Conservation (phyloP, 192 early-diverging fungal genomes). For the Backusella tarrabulga region DNA sequence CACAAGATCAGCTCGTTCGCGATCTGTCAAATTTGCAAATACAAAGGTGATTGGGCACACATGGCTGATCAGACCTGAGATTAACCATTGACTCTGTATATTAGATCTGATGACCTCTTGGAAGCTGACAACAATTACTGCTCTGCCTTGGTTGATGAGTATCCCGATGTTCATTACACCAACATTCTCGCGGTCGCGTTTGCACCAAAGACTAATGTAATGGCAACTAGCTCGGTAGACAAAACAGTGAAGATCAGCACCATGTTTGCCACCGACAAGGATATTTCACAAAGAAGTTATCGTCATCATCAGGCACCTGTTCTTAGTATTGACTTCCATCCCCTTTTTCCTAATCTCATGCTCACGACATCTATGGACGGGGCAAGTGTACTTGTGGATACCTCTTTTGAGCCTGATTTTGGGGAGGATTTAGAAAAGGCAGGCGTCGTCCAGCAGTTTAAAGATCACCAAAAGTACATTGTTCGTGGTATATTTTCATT, state of each 20-base stretch:
- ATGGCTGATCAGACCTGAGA: no score
- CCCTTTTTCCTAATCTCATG: constrained; percentile 44
- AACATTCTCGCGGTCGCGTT: constrained; percentile 57
- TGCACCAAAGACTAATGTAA: constrained; percentile 31
- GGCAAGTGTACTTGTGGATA: constrained; percentile 42
- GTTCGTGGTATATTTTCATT: constrained; percentile 57
- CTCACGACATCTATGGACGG: constrained; percentile 57
- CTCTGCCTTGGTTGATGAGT: constrained; percentile 28
- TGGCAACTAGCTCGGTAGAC: constrained; percentile 59
- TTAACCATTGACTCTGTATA: neutral
- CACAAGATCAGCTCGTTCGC: neutral
- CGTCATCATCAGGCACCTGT: constrained; percentile 58
- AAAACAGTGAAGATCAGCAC: constrained; percentile 56
- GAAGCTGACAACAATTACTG: constrained; percentile 42
- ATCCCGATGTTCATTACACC: constrained; percentile 45
- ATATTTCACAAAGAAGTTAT: constrained; percentile 35
- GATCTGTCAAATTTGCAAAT: neutral
- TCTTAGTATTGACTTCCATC: constrained; percentile 66
- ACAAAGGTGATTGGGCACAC: neutral
- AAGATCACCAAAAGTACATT: constrained; percentile 73
- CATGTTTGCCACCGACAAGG: constrained; percentile 38
- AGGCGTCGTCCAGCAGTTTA: constrained; percentile 52
- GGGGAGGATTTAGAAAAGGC: constrained; percentile 5
- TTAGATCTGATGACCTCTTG: neutral
- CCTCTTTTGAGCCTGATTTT: neutral